Evolutionary conservation across 148 eudicot genomes (phyloP), one percentile per base, ranked within the genome.

Genomic region (Heliosperma pusillum): DNA sequence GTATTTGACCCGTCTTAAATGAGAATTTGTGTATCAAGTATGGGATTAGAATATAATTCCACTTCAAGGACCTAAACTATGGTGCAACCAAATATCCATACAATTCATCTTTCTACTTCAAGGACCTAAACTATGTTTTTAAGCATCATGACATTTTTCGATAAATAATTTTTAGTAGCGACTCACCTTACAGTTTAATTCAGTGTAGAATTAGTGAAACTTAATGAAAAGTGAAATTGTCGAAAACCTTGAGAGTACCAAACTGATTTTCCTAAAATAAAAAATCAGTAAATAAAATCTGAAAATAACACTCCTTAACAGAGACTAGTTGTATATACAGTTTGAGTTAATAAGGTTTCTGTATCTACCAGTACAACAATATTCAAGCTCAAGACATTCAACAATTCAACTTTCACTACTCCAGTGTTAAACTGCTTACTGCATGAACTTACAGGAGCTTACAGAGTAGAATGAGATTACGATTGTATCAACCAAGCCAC

Each of bases 401-500:
- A 29, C 55, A 16, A 58, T 59, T 29, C 22, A 66, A 29, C 55
- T 12, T 33, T 9, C 17, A 25, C 55, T 26, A 22, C 73, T 27
- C 21, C 6, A 76, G 33, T 44, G 62, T 22, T 12, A 52, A 30
- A 68, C 71, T 30, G 60, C 10, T n/a, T 45, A 57, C 68, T 27
- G 30, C 29, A 69, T 27, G 36, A 11, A 66, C 26, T 7, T 69
- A 15, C 3, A 27, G 27, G 20, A 69, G 17, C 25, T 13, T 19
- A 53, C 60, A 16, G 22, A 50, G 73, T 50, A 70, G n/a, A 27
- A 70, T 52, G 36, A 8, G 42, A 24, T 20, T 24, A 36, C 13
- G 50, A 25, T 56, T 21, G 30, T n/a, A 30, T 85, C 82, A 95
- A 66, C 99, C 99, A 70, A 95, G 97, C 99, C 99, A 95, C 82